Conservation (phyloP, 176 grass and related monocot genomes). For the Thalia dealbata region DNA sequence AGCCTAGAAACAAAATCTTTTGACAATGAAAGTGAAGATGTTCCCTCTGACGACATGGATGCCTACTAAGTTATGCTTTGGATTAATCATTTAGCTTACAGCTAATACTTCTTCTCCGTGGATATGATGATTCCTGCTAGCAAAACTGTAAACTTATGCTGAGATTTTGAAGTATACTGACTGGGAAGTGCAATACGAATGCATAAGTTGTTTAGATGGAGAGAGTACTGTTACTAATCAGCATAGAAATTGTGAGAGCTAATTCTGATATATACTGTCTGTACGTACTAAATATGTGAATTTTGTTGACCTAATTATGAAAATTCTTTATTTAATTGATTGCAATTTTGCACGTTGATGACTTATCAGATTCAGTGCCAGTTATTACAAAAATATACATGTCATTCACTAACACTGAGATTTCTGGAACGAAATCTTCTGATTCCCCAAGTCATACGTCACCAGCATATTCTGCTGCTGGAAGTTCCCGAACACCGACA, state of each 20-base stretch:
- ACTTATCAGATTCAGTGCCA: no score
- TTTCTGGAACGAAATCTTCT: slow-evolving; percentile 9
- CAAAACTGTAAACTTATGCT: no score
- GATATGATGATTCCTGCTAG: no score
- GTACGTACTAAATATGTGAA: background rate
- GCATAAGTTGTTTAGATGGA: background rate
- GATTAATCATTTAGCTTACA: no score
- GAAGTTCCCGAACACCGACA: slow-evolving; percentile 16
- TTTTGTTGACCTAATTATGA: slow-evolving; percentile 15
- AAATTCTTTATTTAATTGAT: slow-evolving; percentile 36
- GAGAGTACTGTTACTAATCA: background rate
- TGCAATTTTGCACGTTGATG: slow-evolving; percentile 30
- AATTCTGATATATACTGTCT: slow-evolving; percentile 7
- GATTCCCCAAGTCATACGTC: slow-evolving; percentile 25
- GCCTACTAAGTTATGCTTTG: no score
- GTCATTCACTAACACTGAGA: slow-evolving; percentile 14
- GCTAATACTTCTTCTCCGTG: no score
- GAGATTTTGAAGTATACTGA: background rate
- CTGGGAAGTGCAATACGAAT: background rate
- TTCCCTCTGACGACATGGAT: no score
- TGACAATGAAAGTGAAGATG: no score
- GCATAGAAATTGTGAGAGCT: background rate
- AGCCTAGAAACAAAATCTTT: background rate
- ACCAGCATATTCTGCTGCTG: slow-evolving; percentile 26
- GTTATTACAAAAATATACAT: no score